These are phyloP conservation scores for Fomitiporia mediterranea DNA, from an alignment of 1,284 basidiomycete species.

Conservation along the genomic window DNA sequence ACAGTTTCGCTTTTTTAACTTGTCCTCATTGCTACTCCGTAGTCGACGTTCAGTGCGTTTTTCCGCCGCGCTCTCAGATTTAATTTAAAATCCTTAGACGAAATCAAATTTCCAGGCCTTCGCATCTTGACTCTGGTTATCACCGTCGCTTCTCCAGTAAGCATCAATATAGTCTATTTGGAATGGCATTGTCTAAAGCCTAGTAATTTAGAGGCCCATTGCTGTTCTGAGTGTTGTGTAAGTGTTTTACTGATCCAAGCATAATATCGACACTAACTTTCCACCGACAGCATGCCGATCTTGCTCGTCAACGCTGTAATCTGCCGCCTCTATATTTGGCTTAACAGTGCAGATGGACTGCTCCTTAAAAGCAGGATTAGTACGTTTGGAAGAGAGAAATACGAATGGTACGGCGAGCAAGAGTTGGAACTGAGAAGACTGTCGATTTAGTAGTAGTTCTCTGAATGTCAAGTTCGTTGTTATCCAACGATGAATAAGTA, in stretches of 20 bases:
- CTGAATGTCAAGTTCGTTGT: too few species aligned
- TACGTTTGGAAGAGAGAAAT: too few species aligned
- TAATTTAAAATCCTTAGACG: not conserved
- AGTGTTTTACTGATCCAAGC: not conserved
- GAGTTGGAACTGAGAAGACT: too few species aligned
- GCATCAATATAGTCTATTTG: not conserved
- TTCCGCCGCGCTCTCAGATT: not conserved
- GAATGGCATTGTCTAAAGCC: not conserved
- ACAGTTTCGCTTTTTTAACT: not conserved
- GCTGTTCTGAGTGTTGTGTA: not conserved
- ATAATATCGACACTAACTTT: not conserved
- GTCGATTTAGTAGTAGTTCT: too few species aligned
- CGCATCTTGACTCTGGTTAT: not conserved
- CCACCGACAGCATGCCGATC: not conserved
- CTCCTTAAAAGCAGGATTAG: too few species aligned
- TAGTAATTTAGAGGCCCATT: not conserved
- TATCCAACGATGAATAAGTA: too few species aligned
- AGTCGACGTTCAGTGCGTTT: slow-evolving; percentile 6
- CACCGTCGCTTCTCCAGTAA: not conserved
- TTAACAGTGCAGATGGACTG: too few species aligned
- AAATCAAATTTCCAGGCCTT: not conserved
- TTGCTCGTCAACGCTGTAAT: not conserved
- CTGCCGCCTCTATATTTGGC: not conserved
- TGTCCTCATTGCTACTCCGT: not conserved
- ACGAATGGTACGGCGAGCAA: too few species aligned